These are phyloP conservation scores for Saccharum hybrid DNA, from an alignment of 202 grass and related monocot genomes.

Conservation along the genomic window DNA sequence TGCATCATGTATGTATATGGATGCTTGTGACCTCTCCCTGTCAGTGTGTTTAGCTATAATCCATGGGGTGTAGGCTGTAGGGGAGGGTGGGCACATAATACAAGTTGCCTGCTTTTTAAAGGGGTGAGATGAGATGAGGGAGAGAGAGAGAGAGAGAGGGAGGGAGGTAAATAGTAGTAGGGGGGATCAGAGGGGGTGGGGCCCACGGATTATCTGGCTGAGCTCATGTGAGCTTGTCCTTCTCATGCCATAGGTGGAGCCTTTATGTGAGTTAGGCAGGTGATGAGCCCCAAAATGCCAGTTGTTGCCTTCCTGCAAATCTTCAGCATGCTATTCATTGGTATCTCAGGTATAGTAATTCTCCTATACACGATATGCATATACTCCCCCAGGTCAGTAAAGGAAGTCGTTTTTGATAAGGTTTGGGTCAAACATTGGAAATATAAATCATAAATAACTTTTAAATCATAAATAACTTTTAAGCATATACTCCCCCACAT, in stretches of 20 bases:
- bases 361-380: background rate
- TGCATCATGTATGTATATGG: background rate
- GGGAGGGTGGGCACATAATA: constrained; percentile 53
- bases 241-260: constrained; percentile 52
- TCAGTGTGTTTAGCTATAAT: background rate
- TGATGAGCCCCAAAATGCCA: constrained; percentile 55
- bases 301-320: constrained; percentile 46
- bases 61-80: background rate
- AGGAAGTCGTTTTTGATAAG: too few relatives aligned
- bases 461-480: too few relatives aligned
- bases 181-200: constrained; percentile 33
- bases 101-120: constrained; percentile 61
- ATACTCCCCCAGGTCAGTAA: background rate
- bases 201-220: constrained; percentile 78
- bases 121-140: constrained; percentile 28
- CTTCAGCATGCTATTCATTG: constrained; percentile 31
- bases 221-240: constrained; percentile 95
- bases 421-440: too few relatives aligned
- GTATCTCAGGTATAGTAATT: background rate
- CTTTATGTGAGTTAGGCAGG: constrained; percentile 64
- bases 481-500: too few relatives aligned
- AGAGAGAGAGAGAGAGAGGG: background rate
- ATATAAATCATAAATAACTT: too few relatives aligned
- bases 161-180: background rate
- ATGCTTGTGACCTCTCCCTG: constrained; percentile 10